Percentiles rank a stretch among this genome's conserved stretches.
These are phyloP conservation scores for Prosopis cineraria DNA, from an alignment of 306 rosid species.

Conservation along the genomic window DNA sequence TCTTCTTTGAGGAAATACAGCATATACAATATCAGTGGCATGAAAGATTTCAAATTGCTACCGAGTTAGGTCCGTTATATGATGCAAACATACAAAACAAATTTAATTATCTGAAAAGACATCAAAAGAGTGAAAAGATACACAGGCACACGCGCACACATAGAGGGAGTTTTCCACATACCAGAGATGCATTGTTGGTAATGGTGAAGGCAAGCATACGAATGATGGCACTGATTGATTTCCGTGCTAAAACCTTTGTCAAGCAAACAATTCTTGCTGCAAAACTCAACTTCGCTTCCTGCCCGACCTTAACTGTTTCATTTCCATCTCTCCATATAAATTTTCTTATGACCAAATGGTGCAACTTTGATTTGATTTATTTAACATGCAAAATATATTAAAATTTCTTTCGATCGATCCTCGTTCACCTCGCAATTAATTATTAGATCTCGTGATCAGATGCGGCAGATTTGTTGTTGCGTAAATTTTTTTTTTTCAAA, in stretches of 20 bases:
- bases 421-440: background rate
- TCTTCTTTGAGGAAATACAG: background rate
- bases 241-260: conserved; percentile 46
- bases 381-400: background rate
- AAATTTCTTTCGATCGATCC: background rate
- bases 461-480: background rate
- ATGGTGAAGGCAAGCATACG: background rate
- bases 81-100: background rate
- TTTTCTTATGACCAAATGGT: background rate
- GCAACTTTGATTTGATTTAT: background rate
- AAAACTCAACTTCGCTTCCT: conserved; percentile 42
- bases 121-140: too few relatives aligned
- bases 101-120: background rate
- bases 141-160: too few relatives aligned
- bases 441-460: background rate
- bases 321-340: background rate
- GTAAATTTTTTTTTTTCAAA: background rate
- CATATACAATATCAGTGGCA: background rate
- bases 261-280: conserved; percentile 42
- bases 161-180: background rate
- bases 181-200: background rate
- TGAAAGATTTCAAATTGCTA: background rate
- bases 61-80: background rate
- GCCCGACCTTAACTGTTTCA: conserved; percentile 34
- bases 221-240: conserved; percentile 36